These are phyloP conservation scores for Boechera stricta DNA, from an alignment of 345 rosid species.

Conservation along the genomic window DNA sequence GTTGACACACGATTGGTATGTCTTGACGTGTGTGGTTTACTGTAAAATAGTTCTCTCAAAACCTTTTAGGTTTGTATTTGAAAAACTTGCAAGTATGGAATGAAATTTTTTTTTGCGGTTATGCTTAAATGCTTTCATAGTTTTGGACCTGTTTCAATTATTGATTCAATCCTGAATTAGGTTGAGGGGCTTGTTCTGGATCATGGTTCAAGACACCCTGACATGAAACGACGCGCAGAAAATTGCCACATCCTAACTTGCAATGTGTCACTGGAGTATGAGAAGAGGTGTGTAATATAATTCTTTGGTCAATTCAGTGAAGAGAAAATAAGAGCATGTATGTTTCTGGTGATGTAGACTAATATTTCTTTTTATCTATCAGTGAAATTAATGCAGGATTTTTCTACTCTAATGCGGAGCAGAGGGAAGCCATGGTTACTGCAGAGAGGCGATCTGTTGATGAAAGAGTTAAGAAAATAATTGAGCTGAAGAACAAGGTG, in stretches of 20 bases:
- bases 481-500: constrained; percentile 90
- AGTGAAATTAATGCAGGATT: constrained; percentile 98
- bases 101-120: neutral
- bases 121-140: neutral
- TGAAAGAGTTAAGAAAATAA: constrained; percentile 79
- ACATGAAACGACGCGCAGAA: constrained; percentile 97
- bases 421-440: constrained; percentile 96
- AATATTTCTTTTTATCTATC: constrained; percentile 26
- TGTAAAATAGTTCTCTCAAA: neutral
- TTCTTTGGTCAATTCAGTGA: constrained; percentile 12
- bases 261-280: constrained; percentile 95
- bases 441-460: constrained; percentile 93
- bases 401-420: constrained; percentile 97
- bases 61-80: neutral
- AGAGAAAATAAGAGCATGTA: neutral
- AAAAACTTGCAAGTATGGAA: neutral
- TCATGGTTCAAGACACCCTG: constrained; percentile 99
- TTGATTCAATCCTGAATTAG: constrained; percentile 47
- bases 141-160: constrained; percentile 20
- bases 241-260: constrained; percentile 94
- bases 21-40: neutral
- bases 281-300: constrained; percentile 71
- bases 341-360: constrained; percentile 8
- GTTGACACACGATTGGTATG: constrained; percentile 91
- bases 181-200: constrained; percentile 99